Evolutionary conservation across 139 green algal genomes (phyloP), one percentile per base, ranked within the genome.

Genomic region (Coelastrella sp.): DNA sequence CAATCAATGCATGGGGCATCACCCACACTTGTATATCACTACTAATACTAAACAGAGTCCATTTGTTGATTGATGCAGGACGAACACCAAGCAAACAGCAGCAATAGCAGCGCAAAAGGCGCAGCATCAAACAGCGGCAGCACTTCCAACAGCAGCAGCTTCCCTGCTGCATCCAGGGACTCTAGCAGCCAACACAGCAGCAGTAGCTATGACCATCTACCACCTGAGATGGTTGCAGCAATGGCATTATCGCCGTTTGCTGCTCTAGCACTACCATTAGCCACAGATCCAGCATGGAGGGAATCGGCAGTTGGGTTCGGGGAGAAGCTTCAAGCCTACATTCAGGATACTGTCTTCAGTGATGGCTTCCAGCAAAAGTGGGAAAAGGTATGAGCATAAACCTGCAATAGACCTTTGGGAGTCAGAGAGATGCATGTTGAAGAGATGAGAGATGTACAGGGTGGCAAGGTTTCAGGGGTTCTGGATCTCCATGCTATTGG

Each of bases 191-290:
- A 64, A 41, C 50, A 50, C 57, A 85, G 68, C 67, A 77, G 32
- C 67, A 62, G 13, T 51, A 64, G 50, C 67, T n/a, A 59, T 51
- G 32, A 41, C 4, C 50, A 73, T 32, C 69, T 73, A 4, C 69
- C 67, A 19, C 50, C 32, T 6, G 66, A 66, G 64, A 64, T 88
- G 79, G 7, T 95, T 21, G 92, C 89, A n/a, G 84, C 92, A 51
- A 92, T 95, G 91, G 92, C 89, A 0, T 79, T 94, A 15, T 91
- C 89, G 0, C 89, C 88, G 0, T 51, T 94, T 13, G 91, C 91
- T 7, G 91, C 91, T 0, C 75, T 94, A 7, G 88, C 87, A 6
- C 64, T 94, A 57, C 73, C 72, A 35, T 27, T 83, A 0, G 73
- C 73, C 21, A 74, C 11, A 13, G 38, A 72, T 57, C 75, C 75